phyloP scores from a whole-genome alignment of 768 basidiomycete genomes.

The Termitomyces sp. region DNA sequence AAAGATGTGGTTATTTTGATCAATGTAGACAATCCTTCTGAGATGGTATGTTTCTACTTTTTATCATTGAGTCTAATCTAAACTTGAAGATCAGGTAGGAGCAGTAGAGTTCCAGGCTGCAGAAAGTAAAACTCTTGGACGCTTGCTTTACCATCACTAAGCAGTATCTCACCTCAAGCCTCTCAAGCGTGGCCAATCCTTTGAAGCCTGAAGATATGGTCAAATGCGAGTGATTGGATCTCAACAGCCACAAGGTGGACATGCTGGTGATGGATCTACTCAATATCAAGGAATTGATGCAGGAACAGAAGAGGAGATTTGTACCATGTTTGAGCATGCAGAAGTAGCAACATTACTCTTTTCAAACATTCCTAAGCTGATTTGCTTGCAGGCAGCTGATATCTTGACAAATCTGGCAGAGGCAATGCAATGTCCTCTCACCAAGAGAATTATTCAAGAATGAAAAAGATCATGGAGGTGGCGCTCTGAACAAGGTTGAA shows the following conservation, averaged over 20 bases:
- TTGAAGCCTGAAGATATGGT: too few species aligned
- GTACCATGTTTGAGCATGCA: background rate
- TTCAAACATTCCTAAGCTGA: background rate
- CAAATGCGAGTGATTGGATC: too few species aligned
- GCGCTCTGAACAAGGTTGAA: background rate
- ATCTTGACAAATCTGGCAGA: background rate
- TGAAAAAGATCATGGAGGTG: background rate
- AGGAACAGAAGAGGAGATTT: background rate
- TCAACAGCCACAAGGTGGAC: too few species aligned
- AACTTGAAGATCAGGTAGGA: background rate
- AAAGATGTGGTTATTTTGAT: slow-evolving; percentile 1
- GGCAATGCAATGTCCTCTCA: background rate
- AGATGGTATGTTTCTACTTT: too few species aligned
- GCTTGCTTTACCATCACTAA: background rate
- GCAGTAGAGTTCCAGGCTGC: background rate
- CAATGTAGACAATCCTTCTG: background rate
- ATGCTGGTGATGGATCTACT: too few species aligned
- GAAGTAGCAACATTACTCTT: too few species aligned
- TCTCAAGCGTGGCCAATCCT: too few species aligned
- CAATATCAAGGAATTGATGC: background rate
- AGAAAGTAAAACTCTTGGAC: background rate
- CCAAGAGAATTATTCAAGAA: background rate
- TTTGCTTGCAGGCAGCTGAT: background rate
- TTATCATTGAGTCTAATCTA: background rate
- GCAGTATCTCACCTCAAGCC: too few species aligned